Evolutionary conservation across 495 filamentous ascomycete species (phyloP).

Genomic region (Corynascus novoguineensis): DNA sequence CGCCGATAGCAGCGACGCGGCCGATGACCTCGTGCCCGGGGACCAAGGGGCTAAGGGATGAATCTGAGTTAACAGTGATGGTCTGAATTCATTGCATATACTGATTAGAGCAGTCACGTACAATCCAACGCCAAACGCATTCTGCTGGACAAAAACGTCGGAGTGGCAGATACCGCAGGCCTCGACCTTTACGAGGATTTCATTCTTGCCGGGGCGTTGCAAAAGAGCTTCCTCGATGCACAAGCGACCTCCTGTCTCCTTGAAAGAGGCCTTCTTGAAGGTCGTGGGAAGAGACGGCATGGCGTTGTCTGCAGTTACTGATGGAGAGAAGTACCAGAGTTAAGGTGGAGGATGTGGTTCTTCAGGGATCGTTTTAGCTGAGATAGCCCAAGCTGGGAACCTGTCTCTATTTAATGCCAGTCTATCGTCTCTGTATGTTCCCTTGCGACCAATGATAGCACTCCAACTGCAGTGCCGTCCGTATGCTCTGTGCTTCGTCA

Average conservation of each 20-base stretch:
- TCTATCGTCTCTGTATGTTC: too few species aligned
- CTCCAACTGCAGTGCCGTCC: too few species aligned
- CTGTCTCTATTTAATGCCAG: too few species aligned
- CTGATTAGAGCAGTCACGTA: slow-evolving; percentile 34
- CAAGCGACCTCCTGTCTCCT: slow-evolving; percentile 34
- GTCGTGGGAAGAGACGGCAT: slow-evolving; percentile 43
- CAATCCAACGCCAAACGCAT: slow-evolving; percentile 67
- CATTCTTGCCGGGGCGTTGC: slow-evolving; percentile 64
- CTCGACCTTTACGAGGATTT: slow-evolving; percentile 60
- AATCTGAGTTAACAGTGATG: background rate
- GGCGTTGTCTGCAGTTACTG: background rate
- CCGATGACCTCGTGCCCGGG: slow-evolving; percentile 52
- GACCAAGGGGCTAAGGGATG: slow-evolving; percentile 27
- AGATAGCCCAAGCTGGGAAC: too few species aligned
- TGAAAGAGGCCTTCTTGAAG: slow-evolving; percentile 49
- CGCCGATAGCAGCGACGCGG: slow-evolving; percentile 46
- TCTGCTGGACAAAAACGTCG: slow-evolving; percentile 68
- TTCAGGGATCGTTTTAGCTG: too few species aligned
- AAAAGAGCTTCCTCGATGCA: slow-evolving; percentile 18
- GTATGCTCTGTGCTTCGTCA: too few species aligned
- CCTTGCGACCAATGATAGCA: too few species aligned
- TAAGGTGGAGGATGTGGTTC: background rate
- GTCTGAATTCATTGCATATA: background rate
- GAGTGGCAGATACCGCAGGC: slow-evolving; percentile 73
- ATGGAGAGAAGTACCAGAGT: background rate